Conservation (phyloP, 306 rosid species). For the Astragalus membranaceus region DNA sequence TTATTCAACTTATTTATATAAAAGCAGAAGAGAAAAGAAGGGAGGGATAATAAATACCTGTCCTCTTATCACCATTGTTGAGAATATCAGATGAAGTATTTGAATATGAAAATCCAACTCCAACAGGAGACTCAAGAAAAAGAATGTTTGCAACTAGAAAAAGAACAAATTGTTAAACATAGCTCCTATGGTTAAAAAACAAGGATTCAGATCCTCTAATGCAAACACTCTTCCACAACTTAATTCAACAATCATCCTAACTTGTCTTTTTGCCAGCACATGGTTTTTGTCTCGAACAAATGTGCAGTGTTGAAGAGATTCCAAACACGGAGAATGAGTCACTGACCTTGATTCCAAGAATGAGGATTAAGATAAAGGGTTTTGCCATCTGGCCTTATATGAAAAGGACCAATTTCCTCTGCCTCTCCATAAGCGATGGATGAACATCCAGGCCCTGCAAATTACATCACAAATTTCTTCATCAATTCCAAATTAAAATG, state of each 20-base stretch:
- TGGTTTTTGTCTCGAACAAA: too few species aligned
- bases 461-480: too few species aligned
- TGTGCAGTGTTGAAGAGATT: too few species aligned
- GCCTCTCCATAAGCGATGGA: slow-evolving; percentile 83
- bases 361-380: slow-evolving; percentile 62
- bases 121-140: slow-evolving; percentile 80
- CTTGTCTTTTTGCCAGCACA: too few species aligned
- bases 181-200: too few species aligned
- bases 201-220: too few species aligned
- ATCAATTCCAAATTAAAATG: too few species aligned
- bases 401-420: slow-evolving; percentile 90
- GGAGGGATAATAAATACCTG: slow-evolving; percentile 38
- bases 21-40: not conserved
- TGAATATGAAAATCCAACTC: slow-evolving; percentile 97
- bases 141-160: slow-evolving; percentile 77
- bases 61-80: slow-evolving; percentile 66
- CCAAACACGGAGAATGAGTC: too few species aligned
- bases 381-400: slow-evolving; percentile 57
- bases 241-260: too few species aligned
- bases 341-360: slow-evolving; percentile 82
- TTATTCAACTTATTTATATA: not conserved
- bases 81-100: slow-evolving; percentile 54
- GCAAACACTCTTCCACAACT: too few species aligned
- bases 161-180: slow-evolving; percentile 15
- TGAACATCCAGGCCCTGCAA: slow-evolving; percentile 88